Base-by-base conservation (phyloP, 768 basidiomycete species). In the Dendrothele bispora region DNA sequence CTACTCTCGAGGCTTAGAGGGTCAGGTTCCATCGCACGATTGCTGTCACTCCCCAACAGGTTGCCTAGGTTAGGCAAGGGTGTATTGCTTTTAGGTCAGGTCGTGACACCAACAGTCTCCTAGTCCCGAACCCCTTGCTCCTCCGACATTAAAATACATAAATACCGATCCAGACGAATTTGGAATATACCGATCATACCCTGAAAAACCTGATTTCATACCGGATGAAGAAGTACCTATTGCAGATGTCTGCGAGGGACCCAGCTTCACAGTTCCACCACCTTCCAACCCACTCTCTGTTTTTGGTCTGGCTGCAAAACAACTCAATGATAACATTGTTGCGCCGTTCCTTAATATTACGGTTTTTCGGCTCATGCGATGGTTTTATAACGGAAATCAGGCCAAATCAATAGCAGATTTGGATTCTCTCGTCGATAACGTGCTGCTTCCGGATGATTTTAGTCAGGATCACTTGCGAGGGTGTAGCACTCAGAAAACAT, bases 401-500 rank as follows among this genome's bases (percentile, higher is more conserved):
- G 39, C 46, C 2, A 64, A 63, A 39, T 64, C 65, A 10, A 24
- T 53, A 8, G 38, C 39, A 0, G 56, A 65, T 6, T 32, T 67
- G 0, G 35, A 62, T 17, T 4, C 28, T 1, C 54, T 69, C 2
- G 55, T 68, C 6, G 26, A 62, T 11, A 54, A 60, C 18, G 60
- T 65, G 4, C 26, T 70, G 5, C 46, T 60, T 2, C 40, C 37
- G 0, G 29, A 53, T 2, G 64, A 67, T 32, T 68, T 61, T 46
- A 28, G 60, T 8, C 42, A 7, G 1, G 22, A 56, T 1, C 44
- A 68, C 21, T 46, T 65, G 2, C 14, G 39, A 1, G 48, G 48
- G 0, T 69, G 67, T 26, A 49, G 40, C 21, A 12, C 37, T 32
- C 5, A 22, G 7, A 40, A 42, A 8, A 41, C 43, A 4, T 26